These are phyloP conservation scores for Colletotrichum tropicale DNA, from an alignment of 2,329 filamentous ascomycete species.

Conservation along the genomic window DNA sequence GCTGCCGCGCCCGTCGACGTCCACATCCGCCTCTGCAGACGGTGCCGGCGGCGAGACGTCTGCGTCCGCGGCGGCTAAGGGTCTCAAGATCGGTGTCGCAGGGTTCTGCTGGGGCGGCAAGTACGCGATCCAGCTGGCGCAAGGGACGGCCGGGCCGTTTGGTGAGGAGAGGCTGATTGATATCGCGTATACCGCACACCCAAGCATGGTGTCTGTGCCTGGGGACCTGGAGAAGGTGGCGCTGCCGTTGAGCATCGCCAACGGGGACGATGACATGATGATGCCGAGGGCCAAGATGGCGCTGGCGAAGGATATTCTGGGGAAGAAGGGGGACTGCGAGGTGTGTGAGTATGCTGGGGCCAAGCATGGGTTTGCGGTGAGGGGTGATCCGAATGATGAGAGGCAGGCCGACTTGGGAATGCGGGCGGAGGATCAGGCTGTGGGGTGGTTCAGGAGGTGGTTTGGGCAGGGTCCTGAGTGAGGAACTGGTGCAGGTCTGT, in stretches of 20 bases:
- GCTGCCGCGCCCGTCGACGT: neutral
- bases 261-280: conserved; percentile 49
- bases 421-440: conserved; percentile 29
- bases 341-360: conserved; percentile 31
- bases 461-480: neutral
- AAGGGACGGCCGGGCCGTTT: conserved; percentile 19
- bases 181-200: conserved; percentile 58
- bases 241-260: conserved; percentile 49
- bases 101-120: conserved; percentile 71
- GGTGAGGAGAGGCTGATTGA: conserved; percentile 46
- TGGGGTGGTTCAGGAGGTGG: conserved; percentile 30
- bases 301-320: conserved; percentile 37
- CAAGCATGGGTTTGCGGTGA: conserved; percentile 32
- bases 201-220: conserved; percentile 51
- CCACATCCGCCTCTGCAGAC: neutral
- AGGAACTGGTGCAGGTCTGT: neutral
- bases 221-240: conserved; percentile 49
- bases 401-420: conserved; percentile 26
- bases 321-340: conserved; percentile 30
- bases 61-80: neutral
- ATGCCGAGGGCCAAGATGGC: conserved; percentile 36
- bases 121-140: conserved; percentile 50
- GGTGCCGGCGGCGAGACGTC: neutral
- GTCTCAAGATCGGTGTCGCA: conserved; percentile 50
- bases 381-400: conserved; percentile 26